Conservation (phyloP, 495 filamentous ascomycete species). For the Hypoxylon perforatum region DNA sequence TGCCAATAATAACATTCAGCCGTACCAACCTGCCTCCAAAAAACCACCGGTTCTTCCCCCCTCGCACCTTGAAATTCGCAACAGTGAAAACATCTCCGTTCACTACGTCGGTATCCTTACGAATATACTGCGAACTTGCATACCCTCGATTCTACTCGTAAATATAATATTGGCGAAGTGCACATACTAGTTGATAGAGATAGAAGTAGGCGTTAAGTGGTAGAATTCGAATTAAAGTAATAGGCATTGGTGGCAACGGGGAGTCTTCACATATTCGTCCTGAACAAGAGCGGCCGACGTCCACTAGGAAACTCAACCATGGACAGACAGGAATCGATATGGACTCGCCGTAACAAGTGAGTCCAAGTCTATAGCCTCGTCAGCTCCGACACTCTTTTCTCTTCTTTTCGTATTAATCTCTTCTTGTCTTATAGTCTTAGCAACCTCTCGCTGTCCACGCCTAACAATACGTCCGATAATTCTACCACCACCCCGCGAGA, state of each 20-base stretch:
- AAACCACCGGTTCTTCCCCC: background rate
- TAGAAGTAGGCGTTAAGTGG: slow-evolving; percentile 8
- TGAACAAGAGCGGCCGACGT: slow-evolving; percentile 27
- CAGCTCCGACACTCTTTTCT: background rate
- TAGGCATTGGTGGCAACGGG: slow-evolving; percentile 28
- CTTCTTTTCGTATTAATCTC: slow-evolving; percentile 17
- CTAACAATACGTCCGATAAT: slow-evolving; percentile 63
- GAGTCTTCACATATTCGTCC: slow-evolving; percentile 41
- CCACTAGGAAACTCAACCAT: slow-evolving; percentile 37
- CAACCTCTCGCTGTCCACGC: slow-evolving; percentile 90
- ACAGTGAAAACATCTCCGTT: background rate
- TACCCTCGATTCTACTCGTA: background rate
- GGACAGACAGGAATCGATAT: slow-evolving; percentile 67
- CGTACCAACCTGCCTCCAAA: slow-evolving; percentile 1
- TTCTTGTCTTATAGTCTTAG: slow-evolving; percentile 67
- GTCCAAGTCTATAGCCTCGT: slow-evolving; percentile 45
- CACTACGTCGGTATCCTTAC: slow-evolving; percentile 1
- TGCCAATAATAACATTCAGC: slow-evolving; percentile 7
- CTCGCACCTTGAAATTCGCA: background rate
- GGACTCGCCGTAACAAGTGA: slow-evolving; percentile 93
- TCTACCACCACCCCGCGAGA: slow-evolving; percentile 74
- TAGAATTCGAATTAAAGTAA: slow-evolving; percentile 24
- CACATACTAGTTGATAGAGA: background rate
- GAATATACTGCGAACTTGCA: background rate
- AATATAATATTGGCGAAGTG: slow-evolving; percentile 12